Percentiles rank a stretch among this genome's conserved stretches.
These are phyloP conservation scores for Chlorella vulgaris DNA, from an alignment of 139 green algal genomes.

Conservation along the genomic window DNA sequence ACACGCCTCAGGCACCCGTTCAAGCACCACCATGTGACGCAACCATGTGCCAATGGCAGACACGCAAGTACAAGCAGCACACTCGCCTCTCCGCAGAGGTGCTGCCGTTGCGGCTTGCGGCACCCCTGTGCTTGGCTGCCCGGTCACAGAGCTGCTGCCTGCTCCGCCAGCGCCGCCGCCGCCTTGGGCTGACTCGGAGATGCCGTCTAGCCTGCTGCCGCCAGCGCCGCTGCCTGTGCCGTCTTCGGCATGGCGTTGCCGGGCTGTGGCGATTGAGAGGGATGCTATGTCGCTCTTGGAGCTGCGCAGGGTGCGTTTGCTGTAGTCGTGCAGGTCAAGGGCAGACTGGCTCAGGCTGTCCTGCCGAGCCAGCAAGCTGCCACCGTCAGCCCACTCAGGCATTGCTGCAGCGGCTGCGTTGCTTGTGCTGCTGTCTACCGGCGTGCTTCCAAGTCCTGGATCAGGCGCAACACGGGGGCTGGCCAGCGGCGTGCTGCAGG, in stretches of 20 bases:
- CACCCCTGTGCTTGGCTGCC: neutral
- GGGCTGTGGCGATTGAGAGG: neutral
- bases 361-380: neutral
- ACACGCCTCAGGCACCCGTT: too few species aligned
- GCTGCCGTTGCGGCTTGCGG: neutral
- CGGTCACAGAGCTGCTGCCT: neutral
- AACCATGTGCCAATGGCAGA: too few species aligned
- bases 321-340: neutral
- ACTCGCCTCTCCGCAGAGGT: too few species aligned
- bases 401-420: neutral
- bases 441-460: too few species aligned
- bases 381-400: neutral
- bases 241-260: too few species aligned
- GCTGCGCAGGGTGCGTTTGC: neutral
- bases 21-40: too few species aligned
- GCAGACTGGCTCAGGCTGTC: conserved; percentile 2
- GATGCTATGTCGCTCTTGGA: conserved; percentile 6
- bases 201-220: neutral
- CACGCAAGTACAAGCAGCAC: too few species aligned
- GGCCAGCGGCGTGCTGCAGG: neutral
- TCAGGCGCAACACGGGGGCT: too few species aligned
- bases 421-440: conserved; percentile 1
- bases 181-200: neutral
- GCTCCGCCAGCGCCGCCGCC: neutral
- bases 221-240: neutral